Evolutionary conservation across 1,284 basidiomycete genomes (phyloP).

Genomic region (Tremellales sp.): DNA sequence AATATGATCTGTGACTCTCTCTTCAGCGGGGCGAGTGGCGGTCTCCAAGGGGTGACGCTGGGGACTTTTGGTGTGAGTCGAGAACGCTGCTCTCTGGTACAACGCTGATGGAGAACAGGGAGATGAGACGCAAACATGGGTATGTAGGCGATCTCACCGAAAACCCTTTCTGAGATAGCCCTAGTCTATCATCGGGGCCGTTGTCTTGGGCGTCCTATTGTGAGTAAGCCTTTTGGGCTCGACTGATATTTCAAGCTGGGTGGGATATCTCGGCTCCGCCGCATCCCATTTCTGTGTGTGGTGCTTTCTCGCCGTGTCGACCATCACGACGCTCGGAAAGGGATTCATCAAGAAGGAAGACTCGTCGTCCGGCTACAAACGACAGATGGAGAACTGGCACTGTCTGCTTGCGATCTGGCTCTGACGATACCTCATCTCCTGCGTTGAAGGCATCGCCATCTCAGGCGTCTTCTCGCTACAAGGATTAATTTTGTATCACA

Average conservation of each 20-base stretch:
- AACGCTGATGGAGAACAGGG: neutral
- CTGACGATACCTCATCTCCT: slow-evolving; percentile 30
- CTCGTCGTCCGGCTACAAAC: slow-evolving; percentile 12
- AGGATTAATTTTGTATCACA: slow-evolving; percentile 24
- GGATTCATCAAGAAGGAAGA: slow-evolving; percentile 11
- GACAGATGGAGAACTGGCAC: slow-evolving; percentile 33
- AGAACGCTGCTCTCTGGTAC: neutral
- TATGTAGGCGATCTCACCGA: neutral
- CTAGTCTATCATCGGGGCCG: neutral
- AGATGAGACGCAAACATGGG: no score
- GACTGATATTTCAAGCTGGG: slow-evolving; percentile 19
- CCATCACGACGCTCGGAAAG: slow-evolving; percentile 21
- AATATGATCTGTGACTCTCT: slow-evolving; percentile 25
- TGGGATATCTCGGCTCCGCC: slow-evolving; percentile 26
- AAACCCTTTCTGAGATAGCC: neutral
- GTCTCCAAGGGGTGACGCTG: slow-evolving; percentile 19
- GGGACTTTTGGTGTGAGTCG: slow-evolving; percentile 13
- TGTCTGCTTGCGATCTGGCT: slow-evolving; percentile 39
- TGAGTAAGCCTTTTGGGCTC: neutral
- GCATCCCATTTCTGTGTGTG: slow-evolving; percentile 26
- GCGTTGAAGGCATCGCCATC: slow-evolving; percentile 25
- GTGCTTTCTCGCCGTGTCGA: slow-evolving; percentile 23
- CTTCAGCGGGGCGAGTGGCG: slow-evolving; percentile 16
- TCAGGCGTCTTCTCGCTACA: slow-evolving; percentile 29
- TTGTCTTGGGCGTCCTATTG: neutral